These are phyloP conservation scores for Oidium heveae DNA, from an alignment of 2,329 filamentous ascomycete species.

Conservation along the genomic window DNA sequence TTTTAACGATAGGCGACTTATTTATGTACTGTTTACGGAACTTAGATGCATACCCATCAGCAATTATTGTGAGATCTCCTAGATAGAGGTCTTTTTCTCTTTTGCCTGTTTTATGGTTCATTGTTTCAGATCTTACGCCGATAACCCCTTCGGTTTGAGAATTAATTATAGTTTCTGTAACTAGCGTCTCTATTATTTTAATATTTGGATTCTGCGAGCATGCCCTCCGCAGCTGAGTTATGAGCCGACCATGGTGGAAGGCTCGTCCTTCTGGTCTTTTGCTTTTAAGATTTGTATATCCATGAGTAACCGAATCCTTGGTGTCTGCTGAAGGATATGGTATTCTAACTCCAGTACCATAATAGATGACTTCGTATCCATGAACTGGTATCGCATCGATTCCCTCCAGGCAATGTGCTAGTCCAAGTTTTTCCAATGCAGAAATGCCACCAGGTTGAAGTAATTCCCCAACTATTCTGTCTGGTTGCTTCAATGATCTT, in stretches of 20 bases:
- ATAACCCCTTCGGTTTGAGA: conserved; percentile 46
- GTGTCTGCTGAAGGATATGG: conserved; percentile 38
- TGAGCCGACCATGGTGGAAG: conserved; percentile 91
- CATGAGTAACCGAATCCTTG: conserved; percentile 3
- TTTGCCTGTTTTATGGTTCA: conserved; percentile 26
- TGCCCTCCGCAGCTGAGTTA: conserved; percentile 52
- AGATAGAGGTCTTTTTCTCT: conserved; percentile 60
- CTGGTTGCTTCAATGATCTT: conserved; percentile 68
- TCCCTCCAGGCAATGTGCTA: conserved; percentile 58
- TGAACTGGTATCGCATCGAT: conserved; percentile 68
- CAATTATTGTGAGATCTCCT: conserved; percentile 63
- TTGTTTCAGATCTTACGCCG: conserved; percentile 54
- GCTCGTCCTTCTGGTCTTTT: conserved; percentile 41
- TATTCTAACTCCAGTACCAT: conserved; percentile 46
- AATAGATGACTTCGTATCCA: conserved; percentile 74
- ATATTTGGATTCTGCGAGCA: conserved; percentile 60
- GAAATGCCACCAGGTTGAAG: conserved; percentile 77
- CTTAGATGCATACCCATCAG: conserved; percentile 78
- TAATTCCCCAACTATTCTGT: conserved; percentile 87
- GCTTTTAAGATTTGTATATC: conserved; percentile 14
- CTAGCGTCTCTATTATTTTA: conserved; percentile 75
- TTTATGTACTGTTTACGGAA: conserved; percentile 62
- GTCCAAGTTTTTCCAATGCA: conserved; percentile 55
- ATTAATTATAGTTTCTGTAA: conserved; percentile 46
- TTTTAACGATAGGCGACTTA: conserved; percentile 42